Base-by-base conservation (phyloP, 257 asterid genomes). In the Nyctanthes arbortristis region DNA sequence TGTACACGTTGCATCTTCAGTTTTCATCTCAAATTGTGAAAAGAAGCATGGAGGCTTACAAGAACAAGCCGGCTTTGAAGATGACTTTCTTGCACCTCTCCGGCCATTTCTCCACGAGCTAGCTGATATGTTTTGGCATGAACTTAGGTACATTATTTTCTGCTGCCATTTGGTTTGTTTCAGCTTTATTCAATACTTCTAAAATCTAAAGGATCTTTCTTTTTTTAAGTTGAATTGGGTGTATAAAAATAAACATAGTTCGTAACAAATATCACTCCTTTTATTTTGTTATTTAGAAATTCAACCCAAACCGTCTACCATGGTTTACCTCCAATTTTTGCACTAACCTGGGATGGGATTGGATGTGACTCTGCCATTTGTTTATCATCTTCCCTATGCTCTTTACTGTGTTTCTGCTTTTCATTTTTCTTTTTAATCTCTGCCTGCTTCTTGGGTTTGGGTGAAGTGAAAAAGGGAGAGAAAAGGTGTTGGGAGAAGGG, bases 41-140 rank as follows among this genome's bases (percentile, higher is more conserved):
- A 66, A 58, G 63, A 61, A 72, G 64, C 43, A 66, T 30, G 73
- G 52, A 40, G 68, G 69, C 67, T 27, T 55, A 58, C 75, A 36
- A 4, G 75, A 31, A 52, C 80, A 72, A 63, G 3, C 16, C 8
- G 68, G 37, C 7, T 25, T 4, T 4, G 71, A 43, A 58, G 78
- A 65, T 75, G 85, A 75, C 37, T 79, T 73, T 78, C 83, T 86
- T 65, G 77, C 84, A 8, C 88, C 89, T 61, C 68, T 84, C 73
- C 68, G 80, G 16, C 83, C 80, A 55, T 84, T 86, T 78, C 78
- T 86, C 56, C 80, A 70, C 9, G 89, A 80, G 58, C 72, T 5
- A 13, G 61, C 87, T 3, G 77, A 79, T 62, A 45, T 70, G 37
- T 86, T 86, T 72, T 84, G 89, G 92, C 89, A 86, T 63, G 89